Percentiles rank a stretch among this genome's conserved stretches.
These are phyloP conservation scores for Sparassis latifolia DNA, from an alignment of 1,284 basidiomycete species.

Conservation along the genomic window DNA sequence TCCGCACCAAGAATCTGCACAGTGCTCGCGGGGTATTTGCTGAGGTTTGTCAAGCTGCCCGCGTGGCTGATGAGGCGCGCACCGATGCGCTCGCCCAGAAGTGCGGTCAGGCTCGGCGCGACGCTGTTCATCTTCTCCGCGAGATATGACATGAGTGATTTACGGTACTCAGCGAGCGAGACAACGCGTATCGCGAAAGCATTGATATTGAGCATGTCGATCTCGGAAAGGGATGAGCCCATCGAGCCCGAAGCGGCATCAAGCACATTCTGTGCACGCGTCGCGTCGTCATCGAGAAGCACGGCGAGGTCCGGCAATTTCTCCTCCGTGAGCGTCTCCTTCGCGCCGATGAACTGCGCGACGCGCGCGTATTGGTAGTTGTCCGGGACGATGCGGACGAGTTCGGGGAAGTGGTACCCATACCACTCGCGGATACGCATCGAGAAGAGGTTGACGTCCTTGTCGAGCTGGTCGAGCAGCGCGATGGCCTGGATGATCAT, in stretches of 20 bases:
- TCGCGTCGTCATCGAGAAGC: slow-evolving; percentile 84
- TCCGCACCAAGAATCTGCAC: slow-evolving; percentile 98
- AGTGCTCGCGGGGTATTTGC: slow-evolving; percentile 98
- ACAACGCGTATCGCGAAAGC: slow-evolving; percentile 91
- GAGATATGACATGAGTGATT: slow-evolving; percentile 85
- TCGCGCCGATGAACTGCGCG: slow-evolving; percentile 88
- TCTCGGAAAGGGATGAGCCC: slow-evolving; percentile 89
- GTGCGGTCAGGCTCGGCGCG: slow-evolving; percentile 90
- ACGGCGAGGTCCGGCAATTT: slow-evolving; percentile 80
- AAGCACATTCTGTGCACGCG: slow-evolving; percentile 87
- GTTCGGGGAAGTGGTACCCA: slow-evolving; percentile 99
- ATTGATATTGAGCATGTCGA: slow-evolving; percentile 96
- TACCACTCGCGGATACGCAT: slow-evolving; percentile 99
- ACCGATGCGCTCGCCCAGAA: slow-evolving; percentile 94
- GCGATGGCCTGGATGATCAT: slow-evolving; percentile 99
- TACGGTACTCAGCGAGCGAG: slow-evolving; percentile 90
- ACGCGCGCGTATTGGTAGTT: slow-evolving; percentile 93
- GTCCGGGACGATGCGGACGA: slow-evolving; percentile 91
- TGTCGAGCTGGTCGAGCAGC: slow-evolving; percentile 97
- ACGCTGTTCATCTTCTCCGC: slow-evolving; percentile 98
- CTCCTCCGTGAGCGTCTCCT: slow-evolving; percentile 70
- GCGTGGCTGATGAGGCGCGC: slow-evolving; percentile 96
- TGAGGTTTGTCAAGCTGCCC: slow-evolving; percentile 94
- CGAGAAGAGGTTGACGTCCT: slow-evolving; percentile 98
- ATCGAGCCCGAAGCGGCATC: slow-evolving; percentile 94